A percentile compares a stretch with the other conserved stretches of the same genome.
These are phyloP conservation scores for Suillus cothurnatus DNA, from an alignment of 768 basidiomycete genomes.

Conservation along the genomic window DNA sequence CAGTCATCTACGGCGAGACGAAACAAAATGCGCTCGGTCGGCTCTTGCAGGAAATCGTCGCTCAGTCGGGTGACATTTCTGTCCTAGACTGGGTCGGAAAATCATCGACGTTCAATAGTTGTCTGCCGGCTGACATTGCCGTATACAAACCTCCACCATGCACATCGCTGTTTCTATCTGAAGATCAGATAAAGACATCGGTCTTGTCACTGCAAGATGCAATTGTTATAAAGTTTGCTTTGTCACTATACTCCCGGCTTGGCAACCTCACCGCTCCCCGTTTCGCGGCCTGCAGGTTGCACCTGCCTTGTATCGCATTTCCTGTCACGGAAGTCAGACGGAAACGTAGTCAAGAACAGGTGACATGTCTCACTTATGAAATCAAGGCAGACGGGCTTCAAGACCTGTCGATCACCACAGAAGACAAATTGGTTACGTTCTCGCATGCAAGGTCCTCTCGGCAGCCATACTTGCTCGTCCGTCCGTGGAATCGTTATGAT, in stretches of 20 bases:
- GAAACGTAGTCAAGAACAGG: not conserved
- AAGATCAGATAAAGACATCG: not conserved
- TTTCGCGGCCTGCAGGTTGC: not conserved
- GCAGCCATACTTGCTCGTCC: not conserved
- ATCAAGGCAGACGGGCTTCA: not conserved
- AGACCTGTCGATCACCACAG: not conserved
- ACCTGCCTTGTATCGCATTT: not conserved
- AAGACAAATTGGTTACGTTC: not conserved
- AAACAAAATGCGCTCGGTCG: constrained; percentile 4
- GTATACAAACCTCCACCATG: not conserved
- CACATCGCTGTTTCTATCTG: not conserved
- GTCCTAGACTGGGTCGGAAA: constrained; percentile 5
- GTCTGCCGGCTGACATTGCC: not conserved
- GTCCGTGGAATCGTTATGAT: not conserved
- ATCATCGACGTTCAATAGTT: constrained; percentile 3
- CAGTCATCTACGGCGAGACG: constrained; percentile 5
- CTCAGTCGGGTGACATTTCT: constrained; percentile 3
- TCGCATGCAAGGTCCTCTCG: not conserved
- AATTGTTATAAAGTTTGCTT: not conserved
- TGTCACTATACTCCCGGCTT: not conserved
- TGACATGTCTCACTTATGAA: not conserved
- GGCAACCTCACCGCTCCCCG: not conserved
- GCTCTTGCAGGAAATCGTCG: constrained; percentile 2
- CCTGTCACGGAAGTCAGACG: not conserved
- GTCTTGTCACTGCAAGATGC: not conserved